phyloP scores from a whole-genome alignment of 2,329 filamentous ascomycete species.

The Colletotrichum endophyticum region DNA sequence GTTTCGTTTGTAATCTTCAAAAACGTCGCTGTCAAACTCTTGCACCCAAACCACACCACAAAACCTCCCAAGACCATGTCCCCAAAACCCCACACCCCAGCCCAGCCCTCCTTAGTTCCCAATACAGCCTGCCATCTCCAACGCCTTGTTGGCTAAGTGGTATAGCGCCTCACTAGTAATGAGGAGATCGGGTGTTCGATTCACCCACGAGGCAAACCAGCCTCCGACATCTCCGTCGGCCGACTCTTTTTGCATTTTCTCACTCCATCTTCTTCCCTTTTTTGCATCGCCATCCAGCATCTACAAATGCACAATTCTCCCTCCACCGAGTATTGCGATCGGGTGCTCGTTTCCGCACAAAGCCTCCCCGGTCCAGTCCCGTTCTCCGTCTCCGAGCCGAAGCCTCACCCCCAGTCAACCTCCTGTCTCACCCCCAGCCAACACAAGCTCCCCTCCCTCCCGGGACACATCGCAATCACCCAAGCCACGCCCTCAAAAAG shows the following conservation, averaged over 20 bases:
- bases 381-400: neutral
- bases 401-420: neutral
- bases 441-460: neutral
- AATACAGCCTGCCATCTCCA: neutral
- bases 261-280: neutral
- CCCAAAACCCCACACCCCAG: neutral
- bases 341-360: neutral
- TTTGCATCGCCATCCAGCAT: neutral
- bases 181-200: slow-evolving; percentile 18
- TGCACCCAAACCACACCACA: no score
- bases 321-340: no score
- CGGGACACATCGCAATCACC: neutral
- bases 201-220: neutral
- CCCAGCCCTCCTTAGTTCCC: rapidly evolving
- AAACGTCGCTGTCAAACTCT: no score
- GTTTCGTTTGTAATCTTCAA: no score
- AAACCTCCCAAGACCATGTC: no score
- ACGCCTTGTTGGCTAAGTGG: neutral
- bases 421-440: neutral
- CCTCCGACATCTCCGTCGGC: neutral
- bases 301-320: neutral
- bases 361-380: neutral
- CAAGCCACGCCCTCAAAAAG: neutral
- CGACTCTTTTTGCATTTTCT: neutral
- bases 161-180: slow-evolving; percentile 18